These are phyloP conservation scores for Allantophomopsis lycopodina DNA, from an alignment of 2,329 filamentous ascomycete genomes.

Conservation along the genomic window DNA sequence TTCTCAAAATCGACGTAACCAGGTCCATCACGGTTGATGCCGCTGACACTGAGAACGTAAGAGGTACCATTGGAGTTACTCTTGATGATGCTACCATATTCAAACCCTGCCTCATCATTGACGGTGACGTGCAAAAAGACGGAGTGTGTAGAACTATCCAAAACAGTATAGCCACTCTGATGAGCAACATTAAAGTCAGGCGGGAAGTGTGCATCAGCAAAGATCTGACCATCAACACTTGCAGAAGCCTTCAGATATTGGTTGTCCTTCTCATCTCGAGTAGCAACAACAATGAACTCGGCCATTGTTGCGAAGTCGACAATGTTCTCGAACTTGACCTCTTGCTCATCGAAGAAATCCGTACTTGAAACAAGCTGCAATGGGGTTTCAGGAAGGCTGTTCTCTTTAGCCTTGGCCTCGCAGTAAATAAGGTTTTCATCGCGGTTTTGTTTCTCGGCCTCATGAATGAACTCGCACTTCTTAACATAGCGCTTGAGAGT, in stretches of 20 bases:
- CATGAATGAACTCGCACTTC: constrained; percentile 78
- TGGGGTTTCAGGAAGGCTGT: constrained; percentile 37
- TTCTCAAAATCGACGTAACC: constrained; percentile 95
- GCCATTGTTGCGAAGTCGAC: constrained; percentile 87
- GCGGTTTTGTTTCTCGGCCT: constrained; percentile 31
- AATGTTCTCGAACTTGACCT: constrained; percentile 53
- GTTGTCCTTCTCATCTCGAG: constrained; percentile 48
- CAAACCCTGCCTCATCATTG: constrained; percentile 45
- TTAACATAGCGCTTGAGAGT: constrained; percentile 60
- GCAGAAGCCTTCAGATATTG: constrained; percentile 61
- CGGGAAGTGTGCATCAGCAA: constrained; percentile 77
- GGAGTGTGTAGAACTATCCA: constrained; percentile 89
- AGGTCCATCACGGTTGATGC: constrained; percentile 64
- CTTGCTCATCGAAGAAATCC: constrained; percentile 61
- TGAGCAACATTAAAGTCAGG: constrained; percentile 67
- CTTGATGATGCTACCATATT: constrained; percentile 85
- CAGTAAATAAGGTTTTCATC: constrained; percentile 36
- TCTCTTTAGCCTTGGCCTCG: constrained; percentile 46
- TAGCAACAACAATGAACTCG: constrained; percentile 88
- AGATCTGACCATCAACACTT: constrained; percentile 72
- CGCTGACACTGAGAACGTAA: constrained; percentile 70
- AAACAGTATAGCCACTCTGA: constrained; percentile 76
- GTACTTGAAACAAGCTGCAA: constrained; percentile 63
- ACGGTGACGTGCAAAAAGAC: constrained; percentile 89
- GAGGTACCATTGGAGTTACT: constrained; percentile 97